Evolutionary conservation across 768 basidiomycete genomes (phyloP).

Genomic region (Sporobolomyces phaffii): DNA sequence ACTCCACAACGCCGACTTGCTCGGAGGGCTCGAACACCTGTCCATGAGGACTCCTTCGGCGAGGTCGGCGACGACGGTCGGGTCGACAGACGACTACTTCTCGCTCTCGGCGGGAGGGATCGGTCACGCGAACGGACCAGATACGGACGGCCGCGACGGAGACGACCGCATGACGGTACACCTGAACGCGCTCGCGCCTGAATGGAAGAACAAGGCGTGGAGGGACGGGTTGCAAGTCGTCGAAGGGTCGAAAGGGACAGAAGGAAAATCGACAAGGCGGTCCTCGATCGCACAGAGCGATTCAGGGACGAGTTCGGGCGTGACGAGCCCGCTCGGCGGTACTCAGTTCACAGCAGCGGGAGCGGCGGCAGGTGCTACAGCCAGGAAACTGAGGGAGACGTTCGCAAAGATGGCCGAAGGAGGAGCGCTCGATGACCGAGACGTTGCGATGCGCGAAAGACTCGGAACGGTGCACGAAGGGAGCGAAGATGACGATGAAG

Average conservation of each 20-base stretch:
- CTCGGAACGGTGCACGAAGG: constrained; percentile 17
- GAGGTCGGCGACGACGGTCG: not conserved
- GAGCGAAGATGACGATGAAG: constrained; percentile 8
- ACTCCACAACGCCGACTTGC: not conserved
- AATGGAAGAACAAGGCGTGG: constrained; percentile 29
- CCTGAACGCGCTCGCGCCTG: constrained; percentile 5
- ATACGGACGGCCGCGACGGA: not conserved
- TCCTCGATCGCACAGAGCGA: not conserved
- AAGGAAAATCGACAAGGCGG: not conserved
- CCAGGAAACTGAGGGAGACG: constrained; percentile 1
- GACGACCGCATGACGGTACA: not conserved
- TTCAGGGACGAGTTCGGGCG: not conserved
- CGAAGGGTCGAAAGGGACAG: not conserved
- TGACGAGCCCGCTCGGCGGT: not conserved
- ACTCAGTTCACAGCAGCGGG: not conserved
- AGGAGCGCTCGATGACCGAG: not conserved
- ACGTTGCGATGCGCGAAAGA: not conserved
- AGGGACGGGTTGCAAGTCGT: constrained; percentile 6
- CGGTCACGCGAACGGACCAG: not conserved
- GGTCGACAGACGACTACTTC: constrained; percentile 28
- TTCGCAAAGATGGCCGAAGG: constrained; percentile 11
- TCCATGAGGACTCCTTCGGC: constrained; percentile 26
- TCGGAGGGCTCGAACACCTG: constrained; percentile 12
- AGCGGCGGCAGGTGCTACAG: not conserved
- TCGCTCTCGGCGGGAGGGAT: not conserved